These are phyloP conservation scores for Fusarium falciforme DNA, from an alignment of 2,329 filamentous ascomycete genomes.

Conservation along the genomic window DNA sequence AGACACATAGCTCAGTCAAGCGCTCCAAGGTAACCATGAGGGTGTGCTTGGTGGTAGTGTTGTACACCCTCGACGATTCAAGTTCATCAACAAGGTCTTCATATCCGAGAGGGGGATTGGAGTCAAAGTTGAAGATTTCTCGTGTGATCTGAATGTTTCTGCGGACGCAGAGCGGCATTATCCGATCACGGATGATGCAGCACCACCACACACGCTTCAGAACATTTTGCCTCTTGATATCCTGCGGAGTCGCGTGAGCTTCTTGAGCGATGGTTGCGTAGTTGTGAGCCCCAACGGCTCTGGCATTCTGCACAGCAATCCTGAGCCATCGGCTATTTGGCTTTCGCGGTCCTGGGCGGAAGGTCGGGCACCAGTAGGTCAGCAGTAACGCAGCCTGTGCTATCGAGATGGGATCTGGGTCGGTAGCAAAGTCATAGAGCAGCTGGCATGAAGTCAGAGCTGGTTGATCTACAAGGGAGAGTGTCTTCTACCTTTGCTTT, in stretches of 20 bases:
- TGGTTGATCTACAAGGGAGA: too few relatives aligned
- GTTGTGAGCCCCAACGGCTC: slow-evolving; percentile 20
- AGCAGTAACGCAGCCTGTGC: slow-evolving; percentile 28
- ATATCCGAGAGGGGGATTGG: slow-evolving; percentile 16
- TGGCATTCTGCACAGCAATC: slow-evolving; percentile 29
- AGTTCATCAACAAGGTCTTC: slow-evolving; percentile 34
- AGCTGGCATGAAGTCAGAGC: slow-evolving; percentile 4
- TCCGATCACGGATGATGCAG: slow-evolving; percentile 33
- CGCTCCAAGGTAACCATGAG: slow-evolving; percentile 26
- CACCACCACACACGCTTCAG: slow-evolving; percentile 37
- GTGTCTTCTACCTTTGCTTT: slow-evolving; percentile 31
- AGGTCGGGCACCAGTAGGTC: slow-evolving; percentile 36
- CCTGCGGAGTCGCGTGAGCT: slow-evolving; percentile 1
- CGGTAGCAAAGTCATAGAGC: slow-evolving; percentile 33
- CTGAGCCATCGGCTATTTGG: slow-evolving; percentile 33
- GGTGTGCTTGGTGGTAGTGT: slow-evolving; percentile 30
- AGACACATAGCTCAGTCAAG: slow-evolving; percentile 28
- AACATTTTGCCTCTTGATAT: slow-evolving; percentile 20
- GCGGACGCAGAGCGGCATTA: slow-evolving; percentile 33
- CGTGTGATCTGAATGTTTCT: slow-evolving; percentile 32
- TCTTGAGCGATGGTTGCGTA: not conserved
- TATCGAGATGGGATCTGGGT: slow-evolving; percentile 32
- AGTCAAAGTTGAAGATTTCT: slow-evolving; percentile 26
- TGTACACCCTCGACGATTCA: slow-evolving; percentile 30
- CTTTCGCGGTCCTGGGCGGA: slow-evolving; percentile 20